Percentiles rank a stretch among this genome's conserved stretches.
Evolutionary conservation across 345 rosid genomes (phyloP).

Genomic region (Eutrema yunnanense): DNA sequence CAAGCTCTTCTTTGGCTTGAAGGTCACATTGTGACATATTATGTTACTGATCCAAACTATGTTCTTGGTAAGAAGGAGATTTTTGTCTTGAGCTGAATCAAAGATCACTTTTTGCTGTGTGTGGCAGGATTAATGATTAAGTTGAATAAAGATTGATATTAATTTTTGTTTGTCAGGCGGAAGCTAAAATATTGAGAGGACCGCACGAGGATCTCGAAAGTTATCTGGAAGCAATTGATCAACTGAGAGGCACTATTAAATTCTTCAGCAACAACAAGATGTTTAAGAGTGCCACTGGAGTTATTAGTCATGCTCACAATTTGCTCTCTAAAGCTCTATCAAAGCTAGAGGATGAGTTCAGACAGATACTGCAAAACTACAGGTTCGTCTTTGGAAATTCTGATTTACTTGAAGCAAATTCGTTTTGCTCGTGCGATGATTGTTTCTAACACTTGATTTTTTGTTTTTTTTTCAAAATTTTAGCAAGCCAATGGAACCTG

Average conservation of each 20-base stretch:
- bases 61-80: not conserved
- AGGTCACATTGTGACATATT: not conserved
- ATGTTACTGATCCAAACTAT: not conserved
- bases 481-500: constrained; percentile 98
- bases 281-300: constrained; percentile 57
- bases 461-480: constrained; percentile 3
- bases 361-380: constrained; percentile 63
- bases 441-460: not conserved
- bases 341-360: constrained; percentile 94
- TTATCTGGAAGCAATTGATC: constrained; percentile 89
- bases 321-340: constrained; percentile 75
- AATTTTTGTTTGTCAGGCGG: constrained; percentile 43
- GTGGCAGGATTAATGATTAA: not conserved
- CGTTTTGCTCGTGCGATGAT: not conserved
- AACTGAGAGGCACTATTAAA: constrained; percentile 55
- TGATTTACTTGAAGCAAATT: not conserved
- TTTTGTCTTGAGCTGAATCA: not conserved
- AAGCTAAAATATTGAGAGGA: constrained; percentile 93
- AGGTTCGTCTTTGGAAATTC: constrained; percentile 40
- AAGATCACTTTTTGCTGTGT: not conserved
- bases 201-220: constrained; percentile 94
- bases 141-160: not conserved
- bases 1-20: not conserved
- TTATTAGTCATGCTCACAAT: constrained; percentile 59
- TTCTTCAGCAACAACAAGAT: constrained; percentile 62